Base-by-base conservation (phyloP, 2,329 filamentous ascomycete species). In the Ceratocystiopsis sp. region DNA sequence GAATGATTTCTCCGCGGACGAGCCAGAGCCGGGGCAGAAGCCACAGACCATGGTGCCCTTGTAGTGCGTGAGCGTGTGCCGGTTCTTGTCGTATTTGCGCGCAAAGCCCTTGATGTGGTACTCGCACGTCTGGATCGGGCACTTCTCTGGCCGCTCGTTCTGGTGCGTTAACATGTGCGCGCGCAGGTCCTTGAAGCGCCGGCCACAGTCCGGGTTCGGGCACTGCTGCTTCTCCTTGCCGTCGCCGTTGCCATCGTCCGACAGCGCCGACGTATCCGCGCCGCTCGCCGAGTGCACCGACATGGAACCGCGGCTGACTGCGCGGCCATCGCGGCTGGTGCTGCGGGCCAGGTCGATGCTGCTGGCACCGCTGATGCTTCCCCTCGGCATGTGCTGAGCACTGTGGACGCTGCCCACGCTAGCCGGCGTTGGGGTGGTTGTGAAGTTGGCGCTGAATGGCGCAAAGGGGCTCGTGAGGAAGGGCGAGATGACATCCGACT, bases 21-120 rank as follows among this genome's bases (percentile, higher is more conserved):
- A 89, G 4, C 87, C 87, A 25, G 84, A 85, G 33, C 85, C 84
- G 1, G 86, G 84, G 54, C 87, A 94, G 65, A 94, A 95, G 29
- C 85, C 86, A 57, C 87, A 95, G 19, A 94, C 84, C 87, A 94
- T 94, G 40, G 84, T 94, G 36, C 87, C 87, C 64, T 94, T 94
- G 72, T 94, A 95, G 60, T 95, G 87, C 6, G 87, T 95, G 49
- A 94, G 63, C 6, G 86, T 93, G 60, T 95, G 87, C 38, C 87
- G 70, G 63, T 94, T 94, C 71, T 93, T 93, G 67, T 95, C 87
- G 58, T 95, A 95, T 63, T 94, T 94, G 53, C 87, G 73, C 12
- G 87, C 86, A 56, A 95, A 95, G 4, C 87, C 87, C 63, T 94
- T 94, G 55, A 73, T 66, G 65, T 93, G 80, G 62, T 94, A 95